A percentile compares a stretch with the other conserved stretches of the same genome.
Evolutionary conservation across 345 rosid species (phyloP).

Genomic region (Cardiospermum halicacabum): DNA sequence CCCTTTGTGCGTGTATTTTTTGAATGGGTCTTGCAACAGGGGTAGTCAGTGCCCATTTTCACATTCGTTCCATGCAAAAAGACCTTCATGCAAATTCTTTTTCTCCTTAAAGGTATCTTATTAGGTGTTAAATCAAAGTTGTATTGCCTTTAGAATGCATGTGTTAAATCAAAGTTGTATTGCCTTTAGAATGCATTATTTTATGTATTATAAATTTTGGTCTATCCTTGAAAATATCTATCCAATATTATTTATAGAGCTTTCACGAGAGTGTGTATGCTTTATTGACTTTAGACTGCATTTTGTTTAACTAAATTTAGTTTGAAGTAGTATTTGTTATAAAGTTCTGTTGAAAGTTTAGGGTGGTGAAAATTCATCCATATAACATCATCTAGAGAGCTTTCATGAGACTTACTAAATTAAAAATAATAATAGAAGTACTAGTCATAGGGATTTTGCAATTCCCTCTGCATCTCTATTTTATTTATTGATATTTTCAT

Average conservation of each 20-base stretch:
- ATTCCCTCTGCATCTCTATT: background rate
- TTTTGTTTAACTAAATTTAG: no score
- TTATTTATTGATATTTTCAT: no score
- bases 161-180: background rate
- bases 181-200: background rate
- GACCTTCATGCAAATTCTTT: constrained; percentile 66
- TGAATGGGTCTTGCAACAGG: constrained; percentile 67
- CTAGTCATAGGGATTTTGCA: background rate
- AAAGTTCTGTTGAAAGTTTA: no score
- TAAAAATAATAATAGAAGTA: background rate
- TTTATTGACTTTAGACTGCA: no score
- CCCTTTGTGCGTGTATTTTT: constrained; percentile 58
- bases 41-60: constrained; percentile 69
- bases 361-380: background rate
- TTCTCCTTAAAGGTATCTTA: constrained; percentile 59
- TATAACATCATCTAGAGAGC: background rate
- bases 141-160: background rate
- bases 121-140: background rate
- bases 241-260: background rate
- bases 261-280: background rate
- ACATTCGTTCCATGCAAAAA: constrained; percentile 59
- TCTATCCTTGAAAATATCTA: background rate
- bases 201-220: constrained; percentile 1
- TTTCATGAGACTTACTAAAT: background rate
- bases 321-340: no score